phyloP scores from a whole-genome alignment of 2,329 filamentous ascomycete species.

The Fusarium dimerum region DNA sequence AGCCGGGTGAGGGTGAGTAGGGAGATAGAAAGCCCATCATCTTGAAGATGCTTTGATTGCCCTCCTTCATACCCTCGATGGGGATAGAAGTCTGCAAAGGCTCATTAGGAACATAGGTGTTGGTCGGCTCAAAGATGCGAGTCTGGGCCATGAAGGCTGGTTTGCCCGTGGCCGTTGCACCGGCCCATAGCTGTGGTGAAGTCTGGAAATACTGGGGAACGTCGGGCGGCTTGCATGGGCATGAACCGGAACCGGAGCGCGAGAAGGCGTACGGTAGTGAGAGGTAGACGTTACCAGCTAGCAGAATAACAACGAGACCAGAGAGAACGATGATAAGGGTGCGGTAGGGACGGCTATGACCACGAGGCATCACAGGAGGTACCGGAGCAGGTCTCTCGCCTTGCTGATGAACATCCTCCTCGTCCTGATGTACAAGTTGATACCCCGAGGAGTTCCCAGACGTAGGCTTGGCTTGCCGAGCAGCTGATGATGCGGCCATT shows the following conservation, averaged over 20 bases:
- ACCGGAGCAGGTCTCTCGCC: conserved; percentile 15
- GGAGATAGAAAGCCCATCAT: conserved; percentile 68
- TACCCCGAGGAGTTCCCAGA: conserved; percentile 28
- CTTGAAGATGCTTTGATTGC: conserved; percentile 68
- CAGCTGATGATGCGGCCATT: conserved; percentile 20
- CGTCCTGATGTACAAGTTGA: conserved; percentile 37
- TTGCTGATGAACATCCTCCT: conserved; percentile 23
- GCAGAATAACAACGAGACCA: conserved; percentile 37
- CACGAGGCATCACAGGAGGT: conserved; percentile 17
- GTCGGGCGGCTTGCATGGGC: conserved; percentile 37
- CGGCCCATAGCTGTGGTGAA: conserved; percentile 58
- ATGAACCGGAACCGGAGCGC: conserved; percentile 24
- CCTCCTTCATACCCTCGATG: conserved; percentile 57
- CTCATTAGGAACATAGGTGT: conserved; percentile 65
- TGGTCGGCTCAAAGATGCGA: conserved; percentile 65
- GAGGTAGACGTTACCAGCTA: conserved; percentile 39
- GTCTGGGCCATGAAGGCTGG: conserved; percentile 73
- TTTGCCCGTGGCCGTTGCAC: conserved; percentile 69
- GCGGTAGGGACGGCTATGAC: conserved; percentile 31
- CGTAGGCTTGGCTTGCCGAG: conserved; percentile 11
- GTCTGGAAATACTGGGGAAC: conserved; percentile 67
- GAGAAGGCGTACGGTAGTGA: conserved; percentile 36
- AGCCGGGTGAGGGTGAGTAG: conserved; percentile 71
- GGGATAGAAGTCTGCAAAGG: conserved; percentile 72
- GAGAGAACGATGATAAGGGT: conserved; percentile 35